Evolutionary conservation across 2,329 filamentous ascomycete species (phyloP), one percentile per base, ranked within the genome.

Genomic region (Geoglossum cookeanum): DNA sequence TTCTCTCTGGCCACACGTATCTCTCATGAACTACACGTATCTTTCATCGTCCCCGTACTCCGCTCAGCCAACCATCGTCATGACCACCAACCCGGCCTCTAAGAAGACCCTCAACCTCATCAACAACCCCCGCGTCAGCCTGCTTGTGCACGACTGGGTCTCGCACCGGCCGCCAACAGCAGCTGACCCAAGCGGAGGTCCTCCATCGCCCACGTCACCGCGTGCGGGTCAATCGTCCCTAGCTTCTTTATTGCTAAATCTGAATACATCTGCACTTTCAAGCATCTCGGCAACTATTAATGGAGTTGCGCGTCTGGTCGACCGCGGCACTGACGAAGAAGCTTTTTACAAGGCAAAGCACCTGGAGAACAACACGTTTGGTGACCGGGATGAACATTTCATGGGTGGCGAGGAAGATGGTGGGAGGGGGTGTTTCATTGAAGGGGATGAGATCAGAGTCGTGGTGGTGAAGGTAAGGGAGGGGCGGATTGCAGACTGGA

Each of bases 1-100:
- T 64, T 77, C 85, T 63, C 85, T 92, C 65, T 76, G 82, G 61
- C 92, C 92, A 8, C 88, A 97, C 69, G 87, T 97, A 62, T 94
- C 89, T 42, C 81, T 98, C 62, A 98, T 98, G 92, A 96, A 94
- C 75, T 97, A 97, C 75, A 97, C 92, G 66, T 97, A 96, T 72
- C 84, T 98, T 27, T 85, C 89, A 44, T 81, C 78, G 4, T 87
- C 85, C 15, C 83, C 81, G 44, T 84, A 81, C 69, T 78, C 79
- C 44, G 67, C 77, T 55, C 71, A 74, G n/a, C 84, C 88, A n/a
- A 85, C 89, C 61, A 94, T 97, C 67, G 85, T 97, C 75, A 90
- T 91, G 85, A 97, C 92, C 58, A 94, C 85, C 51, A 88, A 88
- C 63, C 81, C 83, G 0, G 79, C 81, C 58, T 87, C 84, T 39